Evolutionary conservation across 2,329 filamentous ascomycete genomes (phyloP).

Genomic region (Colletotrichum graminicola): DNA sequence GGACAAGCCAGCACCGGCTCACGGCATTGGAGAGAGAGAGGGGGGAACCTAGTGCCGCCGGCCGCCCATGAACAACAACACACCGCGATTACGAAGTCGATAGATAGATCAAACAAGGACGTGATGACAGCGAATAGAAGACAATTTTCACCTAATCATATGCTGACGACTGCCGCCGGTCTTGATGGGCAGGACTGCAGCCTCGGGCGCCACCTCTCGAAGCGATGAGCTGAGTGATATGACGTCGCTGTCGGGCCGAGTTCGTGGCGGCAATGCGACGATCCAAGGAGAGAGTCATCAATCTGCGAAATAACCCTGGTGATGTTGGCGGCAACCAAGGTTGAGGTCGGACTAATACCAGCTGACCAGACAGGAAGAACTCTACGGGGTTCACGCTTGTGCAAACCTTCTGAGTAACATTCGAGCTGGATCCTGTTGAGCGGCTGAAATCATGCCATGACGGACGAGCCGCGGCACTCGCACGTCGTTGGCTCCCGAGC

Average conservation of each 20-base stretch:
- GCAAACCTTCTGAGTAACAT: conserved; percentile 15
- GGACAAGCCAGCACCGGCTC: conserved; percentile 27
- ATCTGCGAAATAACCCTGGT: conserved; percentile 14
- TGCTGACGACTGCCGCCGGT: conserved; percentile 21
- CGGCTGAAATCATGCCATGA: conserved; percentile 38
- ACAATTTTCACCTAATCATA: conserved; percentile 19
- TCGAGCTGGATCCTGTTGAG: conserved; percentile 27
- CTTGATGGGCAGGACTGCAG: neutral
- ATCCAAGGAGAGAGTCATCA: neutral
- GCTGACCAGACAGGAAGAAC: conserved; percentile 3
- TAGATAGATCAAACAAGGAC: conserved; percentile 33
- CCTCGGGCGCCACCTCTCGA: conserved; percentile 6
- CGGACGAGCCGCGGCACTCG: conserved; percentile 5
- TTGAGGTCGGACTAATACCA: conserved; percentile 3
- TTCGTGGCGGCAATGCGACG: conserved; percentile 31
- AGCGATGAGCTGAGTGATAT: conserved; percentile 5
- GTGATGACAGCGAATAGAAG: conserved; percentile 27
- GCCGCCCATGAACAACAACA: neutral
- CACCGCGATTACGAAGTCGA: conserved; percentile 23
- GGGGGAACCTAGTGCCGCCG: neutral
- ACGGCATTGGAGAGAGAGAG: conserved; percentile 11
- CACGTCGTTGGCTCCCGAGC: conserved; percentile 1
- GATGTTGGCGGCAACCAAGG: neutral
- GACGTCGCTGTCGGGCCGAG: neutral
- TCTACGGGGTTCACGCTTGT: conserved; percentile 30